phyloP scores from a whole-genome alignment of 768 basidiomycete genomes.

The Serendipita sp. region DNA sequence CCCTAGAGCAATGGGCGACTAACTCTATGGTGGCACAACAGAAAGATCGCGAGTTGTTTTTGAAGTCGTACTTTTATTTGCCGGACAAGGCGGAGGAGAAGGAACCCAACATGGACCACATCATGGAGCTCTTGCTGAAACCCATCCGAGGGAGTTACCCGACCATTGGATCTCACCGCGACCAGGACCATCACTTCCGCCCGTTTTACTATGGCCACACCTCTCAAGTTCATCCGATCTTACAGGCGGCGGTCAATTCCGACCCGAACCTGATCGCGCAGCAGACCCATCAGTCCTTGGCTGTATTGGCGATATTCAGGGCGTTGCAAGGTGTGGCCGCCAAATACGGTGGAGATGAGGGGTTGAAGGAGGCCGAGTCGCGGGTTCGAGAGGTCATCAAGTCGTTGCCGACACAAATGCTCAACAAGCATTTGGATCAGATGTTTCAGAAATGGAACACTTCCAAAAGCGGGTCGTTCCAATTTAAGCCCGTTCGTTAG shows the following conservation, averaged over 20 bases:
- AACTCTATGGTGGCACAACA: slow-evolving; percentile 63
- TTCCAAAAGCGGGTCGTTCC: background rate
- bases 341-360: slow-evolving; percentile 64
- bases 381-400: slow-evolving; percentile 79
- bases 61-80: slow-evolving; percentile 58
- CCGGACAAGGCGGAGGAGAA: background rate
- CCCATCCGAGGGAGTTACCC: slow-evolving; percentile 82
- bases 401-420: slow-evolving; percentile 68
- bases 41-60: slow-evolving; percentile 71
- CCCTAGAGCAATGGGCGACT: slow-evolving; percentile 79
- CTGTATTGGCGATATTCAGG: slow-evolving; percentile 80
- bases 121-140: slow-evolving; percentile 83
- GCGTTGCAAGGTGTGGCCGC: slow-evolving; percentile 28
- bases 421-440: slow-evolving; percentile 84
- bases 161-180: slow-evolving; percentile 45
- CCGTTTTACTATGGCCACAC: slow-evolving; percentile 17
- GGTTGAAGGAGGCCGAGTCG: slow-evolving; percentile 53
- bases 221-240: slow-evolving; percentile 10
- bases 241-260: slow-evolving; percentile 51
- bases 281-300: slow-evolving; percentile 88
- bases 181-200: slow-evolving; percentile 22
- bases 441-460: slow-evolving; percentile 61
- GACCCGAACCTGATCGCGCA: slow-evolving; percentile 69
- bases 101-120: slow-evolving; percentile 61
- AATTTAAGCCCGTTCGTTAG: no score